Conservation (phyloP, 73 alveolate species). For the Paramecium sexaurelia region DNA sequence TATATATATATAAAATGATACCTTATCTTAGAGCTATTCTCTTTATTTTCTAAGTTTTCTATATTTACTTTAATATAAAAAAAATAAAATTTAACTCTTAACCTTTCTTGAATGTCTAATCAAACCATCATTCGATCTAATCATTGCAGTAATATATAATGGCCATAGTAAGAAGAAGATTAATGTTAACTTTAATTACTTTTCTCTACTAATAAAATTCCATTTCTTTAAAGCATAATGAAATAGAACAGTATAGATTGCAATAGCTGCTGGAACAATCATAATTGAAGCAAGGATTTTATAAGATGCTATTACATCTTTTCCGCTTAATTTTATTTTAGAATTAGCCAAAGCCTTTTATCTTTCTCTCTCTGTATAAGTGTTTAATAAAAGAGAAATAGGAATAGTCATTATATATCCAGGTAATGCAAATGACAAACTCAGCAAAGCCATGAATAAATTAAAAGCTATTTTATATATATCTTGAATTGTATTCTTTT, state of each 20-base stretch:
- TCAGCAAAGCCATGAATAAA: conserved; percentile 15
- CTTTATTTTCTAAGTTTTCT: conserved; percentile 70
- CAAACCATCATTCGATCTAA: conserved; percentile 78
- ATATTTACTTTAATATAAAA: conserved; percentile 70
- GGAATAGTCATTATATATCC: conserved; percentile 79
- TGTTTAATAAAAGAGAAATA: conserved; percentile 70
- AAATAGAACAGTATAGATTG: conserved; percentile 66
- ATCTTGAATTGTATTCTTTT: not conserved
- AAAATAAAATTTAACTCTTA: conserved; percentile 69
- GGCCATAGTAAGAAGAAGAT: conserved; percentile 80
- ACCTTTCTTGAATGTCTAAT: conserved; percentile 60
- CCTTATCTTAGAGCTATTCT: conserved; percentile 66
- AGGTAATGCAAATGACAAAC: conserved; percentile 74
- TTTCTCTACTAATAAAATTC: conserved; percentile 40
- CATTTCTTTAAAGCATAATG: conserved; percentile 40
- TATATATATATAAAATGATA: conserved; percentile 3
- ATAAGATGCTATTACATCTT: conserved; percentile 84
- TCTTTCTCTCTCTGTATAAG: conserved; percentile 83
- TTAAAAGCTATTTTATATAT: not conserved
- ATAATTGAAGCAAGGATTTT: conserved; percentile 76
- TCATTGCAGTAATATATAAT: conserved; percentile 73
- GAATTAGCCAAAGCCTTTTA: conserved; percentile 80
- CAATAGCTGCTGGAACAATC: conserved; percentile 57
- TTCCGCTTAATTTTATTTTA: conserved; percentile 80
- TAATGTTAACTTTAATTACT: not conserved